A percentile compares a stretch with the other conserved stretches of the same genome.
These are phyloP conservation scores for Picochlorum sp. DNA, from an alignment of 139 green algal genomes.

Conservation along the genomic window DNA sequence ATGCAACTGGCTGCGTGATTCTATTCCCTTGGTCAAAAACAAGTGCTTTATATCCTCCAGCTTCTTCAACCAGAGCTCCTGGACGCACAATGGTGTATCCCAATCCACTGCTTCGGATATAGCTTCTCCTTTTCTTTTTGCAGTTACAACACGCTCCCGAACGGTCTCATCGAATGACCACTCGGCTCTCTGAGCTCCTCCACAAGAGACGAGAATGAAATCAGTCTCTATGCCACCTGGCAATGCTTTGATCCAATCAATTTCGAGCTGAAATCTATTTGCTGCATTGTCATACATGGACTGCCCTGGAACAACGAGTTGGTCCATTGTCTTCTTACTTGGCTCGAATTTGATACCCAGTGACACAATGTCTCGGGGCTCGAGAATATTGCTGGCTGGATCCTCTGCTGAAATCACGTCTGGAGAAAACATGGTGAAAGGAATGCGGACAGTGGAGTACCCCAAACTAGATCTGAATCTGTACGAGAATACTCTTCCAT, in stretches of 20 bases:
- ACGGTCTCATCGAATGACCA: constrained; percentile 31
- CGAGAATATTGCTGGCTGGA: background rate
- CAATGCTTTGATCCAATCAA: constrained; percentile 77
- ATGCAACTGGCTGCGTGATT: constrained; percentile 71
- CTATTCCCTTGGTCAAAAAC: constrained; percentile 94
- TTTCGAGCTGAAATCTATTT: constrained; percentile 42
- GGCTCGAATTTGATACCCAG: constrained; percentile 52
- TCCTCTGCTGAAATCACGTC: constrained; percentile 24
- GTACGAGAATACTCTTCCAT: constrained; percentile 34
- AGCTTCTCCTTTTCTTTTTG: constrained; percentile 77
- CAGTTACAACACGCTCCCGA: constrained; percentile 29
- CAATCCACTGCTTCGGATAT: constrained; percentile 66
- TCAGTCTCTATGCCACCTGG: constrained; percentile 74
- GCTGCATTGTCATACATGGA: constrained; percentile 16
- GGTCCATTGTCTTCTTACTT: constrained; percentile 15
- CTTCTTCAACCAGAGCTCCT: constrained; percentile 74
- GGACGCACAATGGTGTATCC: constrained; percentile 92
- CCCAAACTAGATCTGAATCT: constrained; percentile 53
- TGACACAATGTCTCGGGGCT: constrained; percentile 19
- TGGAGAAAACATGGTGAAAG: constrained; percentile 71
- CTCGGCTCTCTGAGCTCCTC: constrained; percentile 22
- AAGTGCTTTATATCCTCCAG: constrained; percentile 89
- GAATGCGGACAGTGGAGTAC: constrained; percentile 69
- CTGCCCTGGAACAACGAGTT: constrained; percentile 23
- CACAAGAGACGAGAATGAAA: constrained; percentile 88